Percentiles rank a stretch among this genome's conserved stretches.
phyloP scores from a whole-genome alignment of 176 grass and related monocot genomes.

The Carex littledalei region DNA sequence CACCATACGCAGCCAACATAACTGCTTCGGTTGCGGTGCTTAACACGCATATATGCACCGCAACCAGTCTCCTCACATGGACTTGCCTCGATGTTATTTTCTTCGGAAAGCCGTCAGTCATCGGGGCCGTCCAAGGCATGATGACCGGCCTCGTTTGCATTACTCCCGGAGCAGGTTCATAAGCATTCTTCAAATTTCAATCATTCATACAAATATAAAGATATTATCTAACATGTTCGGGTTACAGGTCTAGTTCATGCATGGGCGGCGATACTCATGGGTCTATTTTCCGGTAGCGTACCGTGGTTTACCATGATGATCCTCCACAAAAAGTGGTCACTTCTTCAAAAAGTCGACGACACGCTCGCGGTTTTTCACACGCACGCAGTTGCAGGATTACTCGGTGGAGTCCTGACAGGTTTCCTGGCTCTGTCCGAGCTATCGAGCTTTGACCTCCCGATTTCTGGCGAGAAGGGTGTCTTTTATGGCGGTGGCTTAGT shows the following conservation, averaged over 20 bases:
- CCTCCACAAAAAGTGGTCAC: conserved; percentile 65
- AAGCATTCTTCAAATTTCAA: background rate
- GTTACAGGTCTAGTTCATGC: conserved; percentile 56
- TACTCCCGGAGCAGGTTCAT: conserved; percentile 65
- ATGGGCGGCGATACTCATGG: conserved; percentile 59
- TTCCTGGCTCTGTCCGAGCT: conserved; percentile 57
- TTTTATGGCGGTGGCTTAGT: conserved; percentile 59
- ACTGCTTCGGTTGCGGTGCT: conserved; percentile 65
- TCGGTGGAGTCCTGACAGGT: conserved; percentile 60
- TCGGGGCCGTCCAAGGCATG: conserved; percentile 87
- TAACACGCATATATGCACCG: conserved; percentile 74
- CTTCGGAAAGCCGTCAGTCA: conserved; percentile 66
- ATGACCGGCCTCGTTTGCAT: conserved; percentile 92
- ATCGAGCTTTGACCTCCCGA: conserved; percentile 27
- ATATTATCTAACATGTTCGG: background rate
- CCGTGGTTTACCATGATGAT: conserved; percentile 90
- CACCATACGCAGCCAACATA: conserved; percentile 63
- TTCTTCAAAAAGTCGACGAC: conserved; percentile 61
- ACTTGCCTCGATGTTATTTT: conserved; percentile 78
- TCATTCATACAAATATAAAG: background rate
- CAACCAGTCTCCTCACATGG: conserved; percentile 76
- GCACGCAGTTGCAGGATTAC: conserved; percentile 63
- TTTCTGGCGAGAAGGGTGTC: conserved; percentile 33
- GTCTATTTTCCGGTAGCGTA: conserved; percentile 58
- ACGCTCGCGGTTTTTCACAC: conserved; percentile 72